A percentile compares a stretch with the other conserved stretches of the same genome.
Evolutionary conservation across 768 basidiomycete genomes (phyloP).

Genomic region (Lentinula edodes): DNA sequence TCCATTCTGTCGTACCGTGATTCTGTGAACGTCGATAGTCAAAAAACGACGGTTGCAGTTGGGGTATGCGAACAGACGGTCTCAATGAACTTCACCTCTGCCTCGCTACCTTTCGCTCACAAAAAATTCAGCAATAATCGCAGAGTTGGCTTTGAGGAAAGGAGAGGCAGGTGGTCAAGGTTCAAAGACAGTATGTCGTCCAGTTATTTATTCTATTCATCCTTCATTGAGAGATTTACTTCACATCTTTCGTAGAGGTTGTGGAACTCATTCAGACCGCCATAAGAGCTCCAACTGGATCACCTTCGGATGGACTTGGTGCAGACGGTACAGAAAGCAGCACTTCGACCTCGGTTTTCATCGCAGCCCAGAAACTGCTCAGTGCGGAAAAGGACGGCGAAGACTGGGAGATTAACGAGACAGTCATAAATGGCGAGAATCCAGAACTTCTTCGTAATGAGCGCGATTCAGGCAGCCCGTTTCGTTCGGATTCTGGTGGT

Average conservation of each 20-base stretch:
- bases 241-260: neutral
- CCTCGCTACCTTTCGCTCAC: neutral
- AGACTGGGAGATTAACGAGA: constrained; percentile 4
- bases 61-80: neutral
- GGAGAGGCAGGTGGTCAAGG: neutral
- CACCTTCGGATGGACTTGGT: neutral
- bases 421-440: neutral
- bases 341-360: constrained; percentile 6
- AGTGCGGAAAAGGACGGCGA: constrained; percentile 5
- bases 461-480: neutral
- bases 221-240: neutral
- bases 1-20: neutral
- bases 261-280: neutral
- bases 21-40: neutral
- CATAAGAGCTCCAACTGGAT: constrained; percentile 1
- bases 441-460: neutral
- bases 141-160: neutral
- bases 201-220: neutral
- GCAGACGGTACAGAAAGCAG: constrained; percentile 1
- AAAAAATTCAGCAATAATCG: neutral
- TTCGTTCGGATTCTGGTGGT: neutral
- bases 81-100: constrained; percentile 5
- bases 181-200: neutral
- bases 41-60: neutral
- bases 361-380: neutral